Percentiles rank a stretch among this genome's conserved stretches.
Conservation (phyloP, 805 yeast genomes). For the Wickerhamiella kurtzmanii region DNA sequence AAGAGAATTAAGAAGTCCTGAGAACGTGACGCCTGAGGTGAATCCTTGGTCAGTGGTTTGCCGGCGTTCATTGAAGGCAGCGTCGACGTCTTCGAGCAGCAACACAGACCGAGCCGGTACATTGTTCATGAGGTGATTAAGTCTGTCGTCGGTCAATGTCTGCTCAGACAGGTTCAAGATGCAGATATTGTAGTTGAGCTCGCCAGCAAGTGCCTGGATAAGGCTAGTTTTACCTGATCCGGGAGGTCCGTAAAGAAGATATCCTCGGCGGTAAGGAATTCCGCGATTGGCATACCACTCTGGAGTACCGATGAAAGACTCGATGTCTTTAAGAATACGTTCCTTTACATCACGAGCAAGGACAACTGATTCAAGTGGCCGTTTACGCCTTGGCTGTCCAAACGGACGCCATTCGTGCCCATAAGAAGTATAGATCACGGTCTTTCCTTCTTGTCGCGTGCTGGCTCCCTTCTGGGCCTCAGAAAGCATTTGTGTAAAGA, state of each 20-base stretch:
- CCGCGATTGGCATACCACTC: constrained; percentile 92
- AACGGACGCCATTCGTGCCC: constrained; percentile 99
- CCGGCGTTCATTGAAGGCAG: constrained; percentile 77
- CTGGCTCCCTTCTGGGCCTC: constrained; percentile 82
- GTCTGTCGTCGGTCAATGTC: constrained; percentile 83
- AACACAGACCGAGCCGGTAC: constrained; percentile 81
- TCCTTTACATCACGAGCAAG: constrained; percentile 66
- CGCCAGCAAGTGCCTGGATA: constrained; percentile 94
- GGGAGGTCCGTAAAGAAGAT: constrained; percentile 89
- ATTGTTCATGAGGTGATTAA: constrained; percentile 92
- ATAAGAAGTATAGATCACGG: constrained; percentile 87
- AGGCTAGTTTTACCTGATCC: constrained; percentile 95
- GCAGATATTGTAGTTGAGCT: constrained; percentile 88
- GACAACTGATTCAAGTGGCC: constrained; percentile 74
- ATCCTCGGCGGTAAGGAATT: constrained; percentile 95
- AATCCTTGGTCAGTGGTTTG: constrained; percentile 68
- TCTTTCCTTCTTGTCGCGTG: constrained; percentile 76
- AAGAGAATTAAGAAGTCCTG: constrained; percentile 83
- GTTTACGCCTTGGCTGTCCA: constrained; percentile 85
- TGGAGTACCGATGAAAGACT: constrained; percentile 66
- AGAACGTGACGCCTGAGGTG: constrained; percentile 82
- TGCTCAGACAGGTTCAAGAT: constrained; percentile 81
- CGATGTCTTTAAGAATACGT: constrained; percentile 52
- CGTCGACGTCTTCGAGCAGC: constrained; percentile 85
- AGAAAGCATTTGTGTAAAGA: constrained; percentile 55